phyloP scores from a whole-genome alignment of 2,329 filamentous ascomycete species.

The Penicillium sp. region DNA sequence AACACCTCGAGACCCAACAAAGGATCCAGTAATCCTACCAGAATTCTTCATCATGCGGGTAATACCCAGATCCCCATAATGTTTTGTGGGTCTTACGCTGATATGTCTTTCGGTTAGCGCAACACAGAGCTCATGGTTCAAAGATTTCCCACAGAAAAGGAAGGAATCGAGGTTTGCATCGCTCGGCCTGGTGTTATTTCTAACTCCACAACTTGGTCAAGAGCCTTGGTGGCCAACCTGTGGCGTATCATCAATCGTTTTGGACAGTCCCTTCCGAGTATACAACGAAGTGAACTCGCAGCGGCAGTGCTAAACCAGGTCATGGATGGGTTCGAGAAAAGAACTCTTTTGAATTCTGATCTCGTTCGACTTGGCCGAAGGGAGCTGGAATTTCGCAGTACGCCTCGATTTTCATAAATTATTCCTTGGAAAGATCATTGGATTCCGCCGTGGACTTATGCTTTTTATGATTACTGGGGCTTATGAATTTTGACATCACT shows the following conservation, averaged over 20 bases:
- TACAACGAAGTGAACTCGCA: conserved; percentile 7
- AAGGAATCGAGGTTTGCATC: conserved; percentile 7
- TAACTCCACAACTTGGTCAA: conserved; percentile 7
- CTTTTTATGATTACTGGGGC: neutral
- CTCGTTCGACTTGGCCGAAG: conserved; percentile 9
- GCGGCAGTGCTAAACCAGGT: conserved; percentile 9
- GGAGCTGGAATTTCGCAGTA: neutral
- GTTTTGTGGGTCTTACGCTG: neutral
- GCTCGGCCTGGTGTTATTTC: conserved; percentile 11
- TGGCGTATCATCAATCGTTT: conserved; percentile 3
- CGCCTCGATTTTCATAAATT: neutral
- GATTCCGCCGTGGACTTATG: neutral
- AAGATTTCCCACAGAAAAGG: conserved; percentile 1
- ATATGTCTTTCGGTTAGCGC: neutral
- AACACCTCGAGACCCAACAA: conserved; percentile 48
- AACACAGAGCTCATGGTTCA: conserved; percentile 14
- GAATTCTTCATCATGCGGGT: conserved; percentile 18
- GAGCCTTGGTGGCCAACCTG: neutral
- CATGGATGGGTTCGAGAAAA: conserved; percentile 9
- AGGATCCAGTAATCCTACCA: conserved; percentile 33
- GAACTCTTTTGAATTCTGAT: conserved; percentile 20
- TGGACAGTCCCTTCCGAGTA: conserved; percentile 2
- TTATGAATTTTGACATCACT: neutral
- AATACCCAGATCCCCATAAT: neutral
- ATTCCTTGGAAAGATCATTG: too few relatives aligned